Percentiles rank a stretch among this genome's conserved stretches.
Conservation (phyloP, 129 eudicot species). For the Pittosporum tobira region DNA sequence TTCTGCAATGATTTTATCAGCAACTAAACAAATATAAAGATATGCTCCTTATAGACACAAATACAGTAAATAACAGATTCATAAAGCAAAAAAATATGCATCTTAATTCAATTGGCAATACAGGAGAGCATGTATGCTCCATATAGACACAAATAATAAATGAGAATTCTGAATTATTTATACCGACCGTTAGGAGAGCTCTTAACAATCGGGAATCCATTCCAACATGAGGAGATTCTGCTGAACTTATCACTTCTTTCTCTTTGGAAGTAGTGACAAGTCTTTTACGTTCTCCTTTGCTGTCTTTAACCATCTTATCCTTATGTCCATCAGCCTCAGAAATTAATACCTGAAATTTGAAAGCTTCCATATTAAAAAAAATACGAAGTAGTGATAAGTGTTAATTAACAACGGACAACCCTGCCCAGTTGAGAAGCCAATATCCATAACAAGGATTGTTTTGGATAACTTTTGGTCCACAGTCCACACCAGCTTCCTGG, state of each 20-base stretch:
- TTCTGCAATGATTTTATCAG: neutral
- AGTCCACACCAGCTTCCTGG: neutral
- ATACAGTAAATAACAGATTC: neutral
- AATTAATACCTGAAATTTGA: slow-evolving; percentile 56
- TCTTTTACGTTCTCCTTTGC: slow-evolving; percentile 34
- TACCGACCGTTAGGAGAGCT: slow-evolving; percentile 79
- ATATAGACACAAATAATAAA: neutral
- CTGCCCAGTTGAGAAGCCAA: neutral
- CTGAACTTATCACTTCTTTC: slow-evolving; percentile 28
- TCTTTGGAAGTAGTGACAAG: slow-evolving; percentile 27
- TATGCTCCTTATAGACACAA: neutral
- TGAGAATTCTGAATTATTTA: slow-evolving; percentile 1
- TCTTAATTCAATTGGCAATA: neutral
- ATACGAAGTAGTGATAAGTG: neutral
- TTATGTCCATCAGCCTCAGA: slow-evolving; percentile 45
- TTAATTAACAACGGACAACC: neutral
- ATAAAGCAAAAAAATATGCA: no score
- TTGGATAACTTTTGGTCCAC: neutral
- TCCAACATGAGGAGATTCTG: slow-evolving; percentile 78
- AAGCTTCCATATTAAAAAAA: neutral
- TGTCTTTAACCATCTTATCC: slow-evolving; percentile 21
- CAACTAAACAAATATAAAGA: neutral
- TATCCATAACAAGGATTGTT: neutral
- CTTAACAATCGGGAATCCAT: slow-evolving; percentile 91
- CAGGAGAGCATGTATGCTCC: neutral